phyloP scores from a whole-genome alignment of 2,329 filamentous ascomycete genomes.

The Aureobasidium sp. region DNA sequence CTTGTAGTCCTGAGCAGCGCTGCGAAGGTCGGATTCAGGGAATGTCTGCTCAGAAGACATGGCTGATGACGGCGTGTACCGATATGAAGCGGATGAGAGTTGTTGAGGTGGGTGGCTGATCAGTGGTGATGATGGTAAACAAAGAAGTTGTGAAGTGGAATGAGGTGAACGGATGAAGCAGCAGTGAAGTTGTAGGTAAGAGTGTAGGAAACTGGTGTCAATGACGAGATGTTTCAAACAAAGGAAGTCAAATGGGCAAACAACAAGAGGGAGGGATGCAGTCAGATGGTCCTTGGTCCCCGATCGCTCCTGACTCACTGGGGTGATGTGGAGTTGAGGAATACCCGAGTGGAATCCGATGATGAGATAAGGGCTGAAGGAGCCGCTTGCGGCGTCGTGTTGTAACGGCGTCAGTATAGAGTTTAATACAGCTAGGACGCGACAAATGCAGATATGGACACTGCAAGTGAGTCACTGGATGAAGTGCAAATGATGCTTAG shows the following conservation, averaged over 20 bases:
- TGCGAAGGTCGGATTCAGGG: conserved; percentile 48
- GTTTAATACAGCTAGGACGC: conserved; percentile 3
- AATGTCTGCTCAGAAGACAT: conserved; percentile 43
- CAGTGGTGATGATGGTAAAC: not conserved
- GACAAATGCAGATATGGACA: not conserved
- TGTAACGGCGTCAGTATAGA: conserved; percentile 7
- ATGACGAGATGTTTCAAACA: conserved; percentile 15
- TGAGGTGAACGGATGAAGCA: conserved; percentile 1
- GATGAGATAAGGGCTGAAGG: not conserved
- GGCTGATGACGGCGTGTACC: conserved; percentile 17
- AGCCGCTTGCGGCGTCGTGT: conserved; percentile 5
- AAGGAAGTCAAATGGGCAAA: conserved; percentile 9
- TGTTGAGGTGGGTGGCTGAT: not conserved
- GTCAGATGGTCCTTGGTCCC: not conserved
- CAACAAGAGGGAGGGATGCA: conserved; percentile 11
- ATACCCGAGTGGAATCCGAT: conserved; percentile 13
- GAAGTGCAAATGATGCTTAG: not conserved
- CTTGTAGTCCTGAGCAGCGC: conserved; percentile 46
- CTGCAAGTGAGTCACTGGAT: conserved; percentile 4
- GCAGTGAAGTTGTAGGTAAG: not conserved
- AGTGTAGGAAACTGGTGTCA: conserved; percentile 8
- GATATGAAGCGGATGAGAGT: not conserved
- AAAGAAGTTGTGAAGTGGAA: not conserved
- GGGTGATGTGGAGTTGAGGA: conserved; percentile 8
- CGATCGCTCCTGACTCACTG: conserved; percentile 13